These are phyloP conservation scores for Hypoxylon sp. DNA, from an alignment of 2,329 filamentous ascomycete genomes.

Conservation along the genomic window DNA sequence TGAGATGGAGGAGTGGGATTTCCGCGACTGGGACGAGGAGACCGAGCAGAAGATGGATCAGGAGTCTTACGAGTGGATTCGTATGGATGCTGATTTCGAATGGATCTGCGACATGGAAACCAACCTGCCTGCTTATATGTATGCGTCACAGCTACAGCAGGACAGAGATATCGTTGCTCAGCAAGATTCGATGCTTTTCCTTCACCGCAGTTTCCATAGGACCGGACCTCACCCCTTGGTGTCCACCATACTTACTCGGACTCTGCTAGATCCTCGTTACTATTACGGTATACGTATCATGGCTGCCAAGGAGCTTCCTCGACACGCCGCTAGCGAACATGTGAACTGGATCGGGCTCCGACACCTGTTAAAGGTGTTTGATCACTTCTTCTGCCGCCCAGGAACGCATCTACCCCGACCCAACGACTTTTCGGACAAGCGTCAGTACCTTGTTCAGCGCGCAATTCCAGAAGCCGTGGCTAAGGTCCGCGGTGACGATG, in stretches of 20 bases:
- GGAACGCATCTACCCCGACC: slow-evolving; percentile 80
- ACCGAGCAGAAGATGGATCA: slow-evolving; percentile 92
- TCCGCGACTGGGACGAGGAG: slow-evolving; percentile 88
- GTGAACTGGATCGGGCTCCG: slow-evolving; percentile 79
- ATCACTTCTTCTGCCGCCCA: slow-evolving; percentile 85
- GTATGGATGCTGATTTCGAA: slow-evolving; percentile 97
- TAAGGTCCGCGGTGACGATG: slow-evolving; percentile 75
- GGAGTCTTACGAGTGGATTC: slow-evolving; percentile 98
- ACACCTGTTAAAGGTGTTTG: slow-evolving; percentile 86
- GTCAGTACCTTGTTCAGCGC: slow-evolving; percentile 83
- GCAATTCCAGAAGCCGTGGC: slow-evolving; percentile 84
- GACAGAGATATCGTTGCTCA: slow-evolving; percentile 96
- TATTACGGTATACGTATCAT: slow-evolving; percentile 91
- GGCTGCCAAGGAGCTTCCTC: slow-evolving; percentile 80
- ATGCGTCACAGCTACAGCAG: slow-evolving; percentile 94
- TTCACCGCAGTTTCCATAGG: slow-evolving; percentile 61
- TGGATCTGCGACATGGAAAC: slow-evolving; percentile 89
- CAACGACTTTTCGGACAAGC: slow-evolving; percentile 91
- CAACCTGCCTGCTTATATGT: slow-evolving; percentile 95
- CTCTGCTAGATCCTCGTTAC: slow-evolving; percentile 89
- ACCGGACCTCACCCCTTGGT: slow-evolving; percentile 75
- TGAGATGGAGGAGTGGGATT: slow-evolving; percentile 82
- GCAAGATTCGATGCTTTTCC: slow-evolving; percentile 77
- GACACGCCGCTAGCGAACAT: slow-evolving; percentile 72
- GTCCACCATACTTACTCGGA: slow-evolving; percentile 88